A percentile compares a stretch with the other conserved stretches of the same genome.
Evolutionary conservation across 805 yeast species (phyloP).

Genomic region (Maudiozyma barnettii): DNA sequence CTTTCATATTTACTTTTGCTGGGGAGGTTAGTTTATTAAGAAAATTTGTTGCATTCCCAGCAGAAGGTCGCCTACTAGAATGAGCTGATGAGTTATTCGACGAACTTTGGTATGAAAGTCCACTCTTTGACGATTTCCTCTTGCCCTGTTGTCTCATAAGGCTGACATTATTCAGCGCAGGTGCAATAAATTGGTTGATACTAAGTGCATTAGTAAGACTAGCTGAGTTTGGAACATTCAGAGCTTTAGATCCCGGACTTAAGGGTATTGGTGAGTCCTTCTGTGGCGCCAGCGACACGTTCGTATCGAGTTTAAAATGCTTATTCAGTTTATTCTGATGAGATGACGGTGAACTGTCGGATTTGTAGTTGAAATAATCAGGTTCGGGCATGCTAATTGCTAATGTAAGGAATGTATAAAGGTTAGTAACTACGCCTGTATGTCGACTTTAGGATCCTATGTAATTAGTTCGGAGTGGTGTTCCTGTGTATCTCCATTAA

Average conservation of each 20-base stretch:
- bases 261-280: neutral
- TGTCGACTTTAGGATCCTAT: too few species aligned
- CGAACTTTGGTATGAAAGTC: neutral
- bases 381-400: neutral
- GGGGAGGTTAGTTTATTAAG: neutral
- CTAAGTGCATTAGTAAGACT: neutral
- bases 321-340: neutral
- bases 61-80: constrained; percentile 9
- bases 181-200: neutral
- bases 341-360: neutral
- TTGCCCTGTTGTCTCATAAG: neutral
- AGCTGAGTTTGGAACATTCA: neutral
- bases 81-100: constrained; percentile 37
- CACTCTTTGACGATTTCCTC: neutral
- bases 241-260: neutral
- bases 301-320: neutral
- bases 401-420: neutral
- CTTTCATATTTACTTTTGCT: neutral
- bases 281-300: neutral
- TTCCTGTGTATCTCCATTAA: too few species aligned
- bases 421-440: neutral
- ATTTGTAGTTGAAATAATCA: neutral
- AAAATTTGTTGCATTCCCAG: neutral
- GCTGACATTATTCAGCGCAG: neutral
- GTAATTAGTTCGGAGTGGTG: too few species aligned